phyloP scores from a whole-genome alignment of 2,329 filamentous ascomycete genomes.

The Trichoderma atroviride region DNA sequence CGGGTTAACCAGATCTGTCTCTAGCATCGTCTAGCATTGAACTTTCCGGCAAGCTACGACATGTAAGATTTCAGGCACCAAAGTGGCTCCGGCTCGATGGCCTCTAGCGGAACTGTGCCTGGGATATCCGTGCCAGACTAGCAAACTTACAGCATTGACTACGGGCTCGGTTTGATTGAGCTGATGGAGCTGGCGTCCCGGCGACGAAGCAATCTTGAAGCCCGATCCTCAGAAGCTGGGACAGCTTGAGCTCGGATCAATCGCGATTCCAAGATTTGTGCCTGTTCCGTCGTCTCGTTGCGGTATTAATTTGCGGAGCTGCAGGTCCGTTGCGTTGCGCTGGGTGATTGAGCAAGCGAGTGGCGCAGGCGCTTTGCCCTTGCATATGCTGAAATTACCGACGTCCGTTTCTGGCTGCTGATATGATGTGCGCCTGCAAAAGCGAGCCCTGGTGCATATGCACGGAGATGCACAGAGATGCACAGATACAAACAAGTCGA shows the following conservation, averaged over 20 bases:
- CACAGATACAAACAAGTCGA: slow-evolving; percentile 9
- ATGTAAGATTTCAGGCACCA: slow-evolving; percentile 17
- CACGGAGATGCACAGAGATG: slow-evolving; percentile 1
- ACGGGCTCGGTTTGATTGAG: no score
- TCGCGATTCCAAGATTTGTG: neutral
- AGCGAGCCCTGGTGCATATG: neutral
- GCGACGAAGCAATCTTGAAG: neutral
- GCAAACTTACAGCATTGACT: neutral
- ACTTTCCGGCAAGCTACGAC: neutral
- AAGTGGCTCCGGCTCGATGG: neutral
- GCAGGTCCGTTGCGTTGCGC: neutral
- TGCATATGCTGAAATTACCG: slow-evolving; percentile 14
- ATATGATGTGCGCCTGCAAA: neutral
- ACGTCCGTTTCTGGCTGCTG: neutral
- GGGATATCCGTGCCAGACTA: neutral
- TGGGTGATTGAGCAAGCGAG: neutral
- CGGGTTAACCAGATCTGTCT: slow-evolving; percentile 16
- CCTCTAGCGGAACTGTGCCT: slow-evolving; percentile 9
- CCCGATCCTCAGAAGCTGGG: neutral
- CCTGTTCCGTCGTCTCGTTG: neutral
- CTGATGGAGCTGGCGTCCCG: neutral
- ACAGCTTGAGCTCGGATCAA: neutral
- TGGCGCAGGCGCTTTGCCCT: slow-evolving; percentile 18
- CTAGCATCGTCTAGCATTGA: slow-evolving; percentile 14
- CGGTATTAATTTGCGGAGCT: slow-evolving; percentile 18